phyloP scores from a whole-genome alignment of 306 rosid genomes.

The Styphnolobium japonicum region DNA sequence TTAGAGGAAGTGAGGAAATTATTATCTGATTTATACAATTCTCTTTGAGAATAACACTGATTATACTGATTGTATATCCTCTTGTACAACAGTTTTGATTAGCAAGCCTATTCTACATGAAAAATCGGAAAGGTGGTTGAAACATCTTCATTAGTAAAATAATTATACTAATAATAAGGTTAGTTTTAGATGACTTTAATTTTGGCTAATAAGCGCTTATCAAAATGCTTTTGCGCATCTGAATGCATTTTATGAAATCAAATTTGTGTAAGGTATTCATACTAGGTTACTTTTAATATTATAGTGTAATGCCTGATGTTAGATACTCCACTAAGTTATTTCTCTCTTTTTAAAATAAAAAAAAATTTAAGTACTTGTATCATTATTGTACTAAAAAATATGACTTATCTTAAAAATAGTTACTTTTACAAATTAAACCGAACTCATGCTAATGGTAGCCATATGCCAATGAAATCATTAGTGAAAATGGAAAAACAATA shows the following conservation, averaged over 20 bases:
- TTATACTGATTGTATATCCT: constrained; percentile 7
- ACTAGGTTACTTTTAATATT: too few species aligned
- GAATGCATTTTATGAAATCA: neutral
- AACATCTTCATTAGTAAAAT: neutral
- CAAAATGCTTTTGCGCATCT: neutral
- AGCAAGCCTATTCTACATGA: neutral
- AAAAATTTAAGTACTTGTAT: neutral
- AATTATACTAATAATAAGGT: neutral
- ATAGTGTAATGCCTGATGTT: neutral
- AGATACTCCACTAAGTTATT: neutral
- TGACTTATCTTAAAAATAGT: too few species aligned
- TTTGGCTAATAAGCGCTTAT: neutral
- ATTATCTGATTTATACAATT: neutral
- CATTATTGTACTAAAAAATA: neutral
- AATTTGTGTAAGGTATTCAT: neutral
- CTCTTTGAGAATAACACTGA: neutral
- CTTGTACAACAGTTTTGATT: constrained; percentile 15
- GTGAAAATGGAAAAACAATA: too few species aligned
- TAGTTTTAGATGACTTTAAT: neutral
- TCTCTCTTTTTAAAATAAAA: neutral
- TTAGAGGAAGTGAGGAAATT: neutral
- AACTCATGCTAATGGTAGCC: neutral
- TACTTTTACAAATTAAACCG: neutral
- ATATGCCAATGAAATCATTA: too few species aligned
- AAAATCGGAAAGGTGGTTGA: neutral